Evolutionary conservation across 768 basidiomycete species (phyloP).

Genomic region (Zangia roseola): DNA sequence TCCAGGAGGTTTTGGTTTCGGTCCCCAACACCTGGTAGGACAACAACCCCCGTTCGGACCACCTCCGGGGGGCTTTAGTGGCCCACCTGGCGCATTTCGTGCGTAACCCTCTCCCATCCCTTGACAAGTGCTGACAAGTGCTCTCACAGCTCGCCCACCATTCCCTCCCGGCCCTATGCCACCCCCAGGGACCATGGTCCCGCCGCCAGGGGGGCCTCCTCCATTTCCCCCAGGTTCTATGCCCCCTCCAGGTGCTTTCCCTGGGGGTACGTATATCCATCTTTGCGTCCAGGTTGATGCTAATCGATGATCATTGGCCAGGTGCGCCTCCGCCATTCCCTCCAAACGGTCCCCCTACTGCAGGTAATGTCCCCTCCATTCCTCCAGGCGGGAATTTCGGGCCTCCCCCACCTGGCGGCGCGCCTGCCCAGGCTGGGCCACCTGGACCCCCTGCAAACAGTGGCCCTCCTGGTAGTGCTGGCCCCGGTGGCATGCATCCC

Average conservation of each 20-base stretch:
- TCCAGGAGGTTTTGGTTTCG: conserved; percentile 84
- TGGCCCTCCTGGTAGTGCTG: conserved; percentile 33
- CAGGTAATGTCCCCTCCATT: conserved; percentile 32
- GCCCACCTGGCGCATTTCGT: conserved; percentile 35
- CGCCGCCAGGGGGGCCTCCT: conserved; percentile 59
- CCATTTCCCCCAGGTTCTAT: conserved; percentile 68
- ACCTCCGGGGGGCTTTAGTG: conserved; percentile 55
- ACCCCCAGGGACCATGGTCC: conserved; percentile 48
- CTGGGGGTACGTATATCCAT: conserved; percentile 40
- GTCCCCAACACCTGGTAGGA: conserved; percentile 71
- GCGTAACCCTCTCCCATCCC: background rate
- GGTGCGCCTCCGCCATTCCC: conserved; percentile 52
- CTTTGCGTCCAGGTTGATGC: background rate
- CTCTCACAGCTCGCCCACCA: conserved; percentile 55
- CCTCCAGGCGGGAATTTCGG: conserved; percentile 33
- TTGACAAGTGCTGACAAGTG: conserved; percentile 2
- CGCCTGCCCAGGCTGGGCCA: conserved; percentile 43
- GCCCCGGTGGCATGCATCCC: conserved; percentile 78
- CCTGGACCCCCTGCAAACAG: conserved; percentile 34
- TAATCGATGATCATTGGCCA: conserved; percentile 10
- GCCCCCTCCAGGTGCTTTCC: conserved; percentile 49
- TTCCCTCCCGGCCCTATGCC: conserved; percentile 62
- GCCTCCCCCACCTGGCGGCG: conserved; percentile 39
- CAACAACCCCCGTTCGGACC: conserved; percentile 52
- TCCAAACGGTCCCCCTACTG: conserved; percentile 37